Percentiles rank a stretch among this genome's conserved stretches.
Evolutionary conservation across 768 basidiomycete genomes (phyloP).

Genomic region (Kwoniella mangroviensis): DNA sequence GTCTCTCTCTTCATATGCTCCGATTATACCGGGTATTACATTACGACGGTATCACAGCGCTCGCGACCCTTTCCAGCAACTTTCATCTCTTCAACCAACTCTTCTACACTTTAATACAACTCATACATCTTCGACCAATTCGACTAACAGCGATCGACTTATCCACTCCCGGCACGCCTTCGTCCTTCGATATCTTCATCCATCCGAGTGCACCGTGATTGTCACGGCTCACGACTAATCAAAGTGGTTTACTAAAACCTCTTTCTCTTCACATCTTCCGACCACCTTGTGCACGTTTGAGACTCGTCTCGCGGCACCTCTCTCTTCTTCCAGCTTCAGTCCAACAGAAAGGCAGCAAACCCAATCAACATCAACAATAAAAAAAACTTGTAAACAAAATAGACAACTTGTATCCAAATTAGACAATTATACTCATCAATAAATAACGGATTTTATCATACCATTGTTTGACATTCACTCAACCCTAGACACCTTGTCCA

Average conservation of each 20-base stretch:
- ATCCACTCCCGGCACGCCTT: constrained; percentile 4
- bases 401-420: not conserved
- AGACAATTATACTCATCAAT: not conserved
- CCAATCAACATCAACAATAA: constrained; percentile 2
- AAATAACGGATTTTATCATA: constrained; percentile 4
- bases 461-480: not conserved
- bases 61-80: constrained; percentile 58
- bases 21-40: constrained; percentile 3
- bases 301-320: constrained; percentile 56
- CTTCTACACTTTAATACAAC: constrained; percentile 1
- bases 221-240: constrained; percentile 10
- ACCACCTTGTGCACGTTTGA: constrained; percentile 57
- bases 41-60: constrained; percentile 34
- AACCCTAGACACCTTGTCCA: not conserved
- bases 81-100: constrained; percentile 20
- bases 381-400: not conserved
- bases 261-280: constrained; percentile 27
- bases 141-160: constrained; percentile 35
- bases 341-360: not conserved
- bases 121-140: not conserved
- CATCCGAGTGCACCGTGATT: not conserved
- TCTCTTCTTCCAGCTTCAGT: constrained; percentile 13
- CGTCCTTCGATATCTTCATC: not conserved
- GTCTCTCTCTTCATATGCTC: not conserved
- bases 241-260: constrained; percentile 28